Base-by-base conservation (phyloP, 352 stramenopile genomes). In the Pythium rhizo-oryzae region DNA sequence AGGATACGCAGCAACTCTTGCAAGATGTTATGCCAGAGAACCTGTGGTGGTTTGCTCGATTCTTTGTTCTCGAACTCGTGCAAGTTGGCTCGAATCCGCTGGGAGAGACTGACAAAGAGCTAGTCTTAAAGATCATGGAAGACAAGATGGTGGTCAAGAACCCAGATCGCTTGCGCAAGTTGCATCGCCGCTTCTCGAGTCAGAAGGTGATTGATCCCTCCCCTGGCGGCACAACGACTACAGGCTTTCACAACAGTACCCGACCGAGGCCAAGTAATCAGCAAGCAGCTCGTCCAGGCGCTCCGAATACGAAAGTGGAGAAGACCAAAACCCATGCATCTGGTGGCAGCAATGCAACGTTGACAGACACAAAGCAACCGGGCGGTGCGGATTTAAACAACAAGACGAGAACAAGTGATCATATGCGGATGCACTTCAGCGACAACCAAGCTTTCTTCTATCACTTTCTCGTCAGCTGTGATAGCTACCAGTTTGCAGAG, bases 391-490 rank as follows among this genome's bases (percentile, higher is more conserved):
- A n/a, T n/a, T n/a, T n/a, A n/a, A n/a, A n/a, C n/a, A n/a, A n/a
- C n/a, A n/a, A n/a, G n/a, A n/a, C n/a, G n/a, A n/a, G n/a, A 69
- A 71, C 67, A 19, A 62, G 84, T 9, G 65, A 80, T 2, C 67
- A 67, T 4, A 79, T 86, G 67, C 74, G 72, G 11, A 30, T 23
- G 2, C 78, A 76, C 28, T 89, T 92, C 53, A 78, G 74, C 15
- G 81, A 92, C 44, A 91, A 89, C 46, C 82, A 92, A 70, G 75
- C 84, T 16, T 92, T 92, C 67, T 92, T 92, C 60, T 85, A 85
- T 51, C 79, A 92, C 57, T 92, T 91, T 52, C 44, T 91, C 28
- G 67, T 77, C 33, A 85, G 71, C 46, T 91, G 80, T 59, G 81
- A 92, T 61, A 88, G 81, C 64, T 87, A 80, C 62, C 69, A 82